Evolutionary conservation across 2,329 filamentous ascomycete species (phyloP), one percentile per base, ranked within the genome.

Genomic region (Ceratocystis huliohia): DNA sequence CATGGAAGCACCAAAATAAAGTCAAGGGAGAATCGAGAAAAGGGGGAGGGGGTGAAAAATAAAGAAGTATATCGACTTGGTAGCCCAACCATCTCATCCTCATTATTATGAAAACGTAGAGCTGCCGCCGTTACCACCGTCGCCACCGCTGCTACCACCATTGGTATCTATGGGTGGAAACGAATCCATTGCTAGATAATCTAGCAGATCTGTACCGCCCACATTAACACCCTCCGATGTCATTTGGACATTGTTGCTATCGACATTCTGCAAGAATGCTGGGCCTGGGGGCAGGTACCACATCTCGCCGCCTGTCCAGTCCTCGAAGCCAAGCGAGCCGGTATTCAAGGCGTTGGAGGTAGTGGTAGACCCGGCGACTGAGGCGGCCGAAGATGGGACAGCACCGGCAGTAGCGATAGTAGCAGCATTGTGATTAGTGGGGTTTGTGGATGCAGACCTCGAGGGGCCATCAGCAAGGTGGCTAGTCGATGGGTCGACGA

Each of bases 141-240:
- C 44, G 44, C 44, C 44, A 17, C 44, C 44, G 2, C 30, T 6
- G 30, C 30, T 5, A 5, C 61, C 62, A 6, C 66, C 22, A 13
- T n/a, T 25, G 53, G 15, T 37, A 61, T 67, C 66, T 6, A 67
- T 65, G 56, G 53, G 33, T n/a, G 44, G 66, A 33, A 67, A 67
- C 28, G 75, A 73, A 48, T 83, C 84, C 80, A 86, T 83, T 6
- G 83, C 81, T 84, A 87, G 86, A 69, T 84, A 87, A 71, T 88
- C 85, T 15, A 88, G 78, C 70, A 88, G 72, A 72, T 88, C 85
- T 41, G 87, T 77, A 0, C 85, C 85, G 8, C 84, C 84, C 1
- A 88, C 82, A 70, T 86, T 86, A 63, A 87, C 82, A 33, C 84
- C 84, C 70, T 87, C 84, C 7, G 84, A 82, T 2, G 84, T 87